Base-by-base conservation (phyloP, 2,329 filamentous ascomycete species). In the Leptographium galeiforme region DNA sequence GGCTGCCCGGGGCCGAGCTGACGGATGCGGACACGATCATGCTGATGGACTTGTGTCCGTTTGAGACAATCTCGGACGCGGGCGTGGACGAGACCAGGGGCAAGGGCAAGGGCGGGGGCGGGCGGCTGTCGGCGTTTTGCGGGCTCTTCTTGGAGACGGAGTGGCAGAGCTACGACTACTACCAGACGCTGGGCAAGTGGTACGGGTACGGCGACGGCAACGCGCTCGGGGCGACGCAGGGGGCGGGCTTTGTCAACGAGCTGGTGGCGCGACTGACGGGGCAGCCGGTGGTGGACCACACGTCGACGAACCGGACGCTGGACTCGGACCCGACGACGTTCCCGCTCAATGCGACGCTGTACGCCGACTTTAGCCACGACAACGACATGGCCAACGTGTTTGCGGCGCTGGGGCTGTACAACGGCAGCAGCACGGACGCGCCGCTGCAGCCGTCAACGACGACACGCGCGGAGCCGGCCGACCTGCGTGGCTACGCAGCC, bases 321-420 rank as follows among this genome's bases (percentile, higher is more conserved):
- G 87, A 94, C 64, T 70, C 70, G 6, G 73, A 81, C 55, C 69
- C 76, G 0, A 63, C 67, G 8, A 90, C 86, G 0, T 96, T 95
- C 62, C 89, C 90, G 0, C 70, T 95, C 0, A 74, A 77, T 57
- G 68, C 71, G 45, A 70, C 69, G 12, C 69, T 95, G 1, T 96
- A 94, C 63, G 89, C 88, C 0, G 90, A 96, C 67, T 95, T 96
- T 64, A 87, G 83, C 57, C 90, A 96, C 67, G 90, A 96, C 68
- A 95, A 94, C 66, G 82, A 85, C 63, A 89, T 96, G 81, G 80
- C 79, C 34, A 77, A 78, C 8, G 80, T 94, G 8, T 86, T 86
- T 63, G 81, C 81, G 6, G 88, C 89, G 0, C 64, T 96, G 58
- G 87, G 89, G 0, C 70, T 95, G 32, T 95, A 89, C 68, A 86